Conservation (phyloP, 208 protist genomes). For the Leishmania tarentolae region DNA sequence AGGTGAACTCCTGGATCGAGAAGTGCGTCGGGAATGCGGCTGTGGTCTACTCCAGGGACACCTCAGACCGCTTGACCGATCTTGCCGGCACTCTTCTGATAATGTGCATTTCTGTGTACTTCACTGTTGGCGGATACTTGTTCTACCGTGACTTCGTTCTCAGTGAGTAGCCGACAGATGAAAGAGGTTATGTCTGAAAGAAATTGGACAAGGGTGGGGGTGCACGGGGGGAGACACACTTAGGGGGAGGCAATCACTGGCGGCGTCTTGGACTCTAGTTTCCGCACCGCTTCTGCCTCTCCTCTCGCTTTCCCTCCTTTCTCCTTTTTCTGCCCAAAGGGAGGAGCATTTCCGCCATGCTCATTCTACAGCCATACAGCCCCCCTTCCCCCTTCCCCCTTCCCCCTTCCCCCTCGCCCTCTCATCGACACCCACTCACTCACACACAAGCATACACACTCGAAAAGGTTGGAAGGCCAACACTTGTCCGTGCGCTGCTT, state of each 20-base stretch:
- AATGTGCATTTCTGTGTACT: slow-evolving; percentile 76
- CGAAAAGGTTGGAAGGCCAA: background rate
- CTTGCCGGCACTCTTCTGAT: slow-evolving; percentile 73
- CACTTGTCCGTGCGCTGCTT: background rate
- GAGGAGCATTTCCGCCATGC: slow-evolving; percentile 1
- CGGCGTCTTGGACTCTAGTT: background rate
- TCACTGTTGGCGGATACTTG: slow-evolving; percentile 72
- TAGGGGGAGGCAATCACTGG: background rate
- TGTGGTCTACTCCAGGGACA: slow-evolving; percentile 64
- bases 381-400: background rate
- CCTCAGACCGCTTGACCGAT: slow-evolving; percentile 68
- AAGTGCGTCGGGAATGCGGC: slow-evolving; percentile 63
- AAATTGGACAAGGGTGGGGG: background rate
- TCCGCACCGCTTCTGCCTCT: background rate
- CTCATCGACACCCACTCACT: background rate
- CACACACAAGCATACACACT: background rate
- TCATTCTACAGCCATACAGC: background rate
- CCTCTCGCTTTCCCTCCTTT: background rate
- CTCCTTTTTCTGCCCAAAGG: background rate
- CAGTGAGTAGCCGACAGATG: slow-evolving; percentile 6
- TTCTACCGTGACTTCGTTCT: slow-evolving; percentile 74
- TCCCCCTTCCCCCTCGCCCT: background rate
- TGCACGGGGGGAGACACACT: background rate
- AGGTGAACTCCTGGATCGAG: slow-evolving; percentile 22
- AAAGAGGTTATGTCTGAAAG: background rate